phyloP scores from a whole-genome alignment of 768 basidiomycete genomes.

The Russula lepida region DNA sequence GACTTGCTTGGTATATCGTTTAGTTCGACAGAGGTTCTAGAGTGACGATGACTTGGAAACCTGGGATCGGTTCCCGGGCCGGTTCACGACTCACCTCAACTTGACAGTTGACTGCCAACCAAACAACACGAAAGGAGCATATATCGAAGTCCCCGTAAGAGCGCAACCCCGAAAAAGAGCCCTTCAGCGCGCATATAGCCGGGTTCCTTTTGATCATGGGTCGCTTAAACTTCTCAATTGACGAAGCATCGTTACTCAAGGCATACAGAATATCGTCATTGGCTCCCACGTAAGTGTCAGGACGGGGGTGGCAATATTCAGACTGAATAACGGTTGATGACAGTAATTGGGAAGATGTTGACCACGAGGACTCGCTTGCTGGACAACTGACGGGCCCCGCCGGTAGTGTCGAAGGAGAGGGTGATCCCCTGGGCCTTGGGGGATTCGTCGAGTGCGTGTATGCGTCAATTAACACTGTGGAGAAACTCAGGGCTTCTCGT shows the following conservation, averaged over 20 bases:
- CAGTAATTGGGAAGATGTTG: slow-evolving; percentile 86
- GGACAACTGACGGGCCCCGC: slow-evolving; percentile 52
- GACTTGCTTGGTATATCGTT: neutral
- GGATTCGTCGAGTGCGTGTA: slow-evolving; percentile 46
- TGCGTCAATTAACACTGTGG: neutral
- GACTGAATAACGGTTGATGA: neutral
- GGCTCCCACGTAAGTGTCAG: slow-evolving; percentile 52
- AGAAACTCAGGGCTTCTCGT: neutral
- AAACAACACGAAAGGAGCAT: neutral
- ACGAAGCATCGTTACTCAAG: slow-evolving; percentile 79
- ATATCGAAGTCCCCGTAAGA: neutral
- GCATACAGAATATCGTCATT: slow-evolving; percentile 78
- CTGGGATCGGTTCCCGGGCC: neutral
- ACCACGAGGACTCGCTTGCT: slow-evolving; percentile 75
- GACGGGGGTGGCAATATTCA: neutral
- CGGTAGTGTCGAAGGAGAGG: slow-evolving; percentile 45
- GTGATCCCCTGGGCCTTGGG: slow-evolving; percentile 77
- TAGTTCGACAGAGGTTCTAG: neutral
- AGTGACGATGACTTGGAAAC: neutral
- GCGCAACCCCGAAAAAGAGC: neutral
- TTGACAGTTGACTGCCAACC: neutral
- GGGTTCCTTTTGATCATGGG: slow-evolving; percentile 34
- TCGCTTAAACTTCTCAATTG: slow-evolving; percentile 58
- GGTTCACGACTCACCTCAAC: neutral
- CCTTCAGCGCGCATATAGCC: neutral